Percentiles rank a stretch among this genome's conserved stretches.
Conservation (phyloP, 495 filamentous ascomycete species). For the Penicillium atrosanguineum region DNA sequence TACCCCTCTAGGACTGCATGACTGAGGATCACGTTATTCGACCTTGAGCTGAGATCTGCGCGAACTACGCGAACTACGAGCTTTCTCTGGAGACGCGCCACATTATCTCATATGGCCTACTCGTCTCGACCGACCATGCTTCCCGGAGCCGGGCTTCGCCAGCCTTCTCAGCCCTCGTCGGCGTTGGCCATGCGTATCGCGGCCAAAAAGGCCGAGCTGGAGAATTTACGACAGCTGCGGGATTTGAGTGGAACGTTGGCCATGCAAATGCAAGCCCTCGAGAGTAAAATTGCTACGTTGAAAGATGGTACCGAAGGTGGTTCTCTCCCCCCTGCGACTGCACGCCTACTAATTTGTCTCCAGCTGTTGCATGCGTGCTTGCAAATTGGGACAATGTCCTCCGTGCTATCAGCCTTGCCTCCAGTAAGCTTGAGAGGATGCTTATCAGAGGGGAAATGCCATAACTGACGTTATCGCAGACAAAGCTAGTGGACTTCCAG, state of each 20-base stretch:
- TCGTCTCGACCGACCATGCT: constrained; percentile 47
- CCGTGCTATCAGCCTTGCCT: constrained; percentile 91
- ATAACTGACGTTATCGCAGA: constrained; percentile 12
- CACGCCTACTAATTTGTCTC: constrained; percentile 8
- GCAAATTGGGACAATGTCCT: constrained; percentile 56
- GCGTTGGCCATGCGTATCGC: constrained; percentile 82
- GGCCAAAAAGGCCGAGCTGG: constrained; percentile 90
- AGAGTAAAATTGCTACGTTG: constrained; percentile 82
- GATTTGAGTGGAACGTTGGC: constrained; percentile 87
- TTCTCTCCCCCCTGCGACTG: background rate
- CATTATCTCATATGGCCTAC: constrained; percentile 57
- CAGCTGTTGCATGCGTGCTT: constrained; percentile 39
- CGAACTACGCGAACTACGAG: background rate
- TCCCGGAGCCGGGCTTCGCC: constrained; percentile 35
- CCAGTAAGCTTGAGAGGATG: constrained; percentile 58
- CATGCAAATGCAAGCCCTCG: constrained; percentile 84
- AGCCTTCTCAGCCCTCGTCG: constrained; percentile 67
- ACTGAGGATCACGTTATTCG: background rate
- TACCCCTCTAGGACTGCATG: background rate
- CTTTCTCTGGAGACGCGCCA: constrained; percentile 1
- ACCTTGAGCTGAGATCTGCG: background rate
- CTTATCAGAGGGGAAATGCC: constrained; percentile 10
- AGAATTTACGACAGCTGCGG: constrained; percentile 80
- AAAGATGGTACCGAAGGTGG: constrained; percentile 91
- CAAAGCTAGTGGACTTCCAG: constrained; percentile 23